Evolutionary conservation across 352 stramenopile species (phyloP), one percentile per base, ranked within the genome.

Genomic region (Blastocystis sp.): DNA sequence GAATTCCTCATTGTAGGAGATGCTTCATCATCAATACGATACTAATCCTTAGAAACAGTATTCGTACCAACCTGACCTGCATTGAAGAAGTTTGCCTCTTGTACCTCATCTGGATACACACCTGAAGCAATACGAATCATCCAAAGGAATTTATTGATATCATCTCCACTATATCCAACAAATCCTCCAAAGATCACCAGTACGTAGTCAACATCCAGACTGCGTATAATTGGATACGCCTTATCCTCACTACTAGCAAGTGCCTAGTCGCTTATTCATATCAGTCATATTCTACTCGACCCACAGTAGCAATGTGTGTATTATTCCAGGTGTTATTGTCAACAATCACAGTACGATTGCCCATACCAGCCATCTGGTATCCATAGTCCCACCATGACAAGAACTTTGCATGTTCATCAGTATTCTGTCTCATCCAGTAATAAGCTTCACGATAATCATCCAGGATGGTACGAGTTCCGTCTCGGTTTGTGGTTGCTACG

Each of bases 291-390:
- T n/a, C 32, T 52, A 87, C 77, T 11, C 94, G 92, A 0, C 94
- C 94, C 14, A 97, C 93, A 0, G 94, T 97, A 46, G 94, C 94
- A 88, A 97, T 97, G 89, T 97, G 94, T 46, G 94, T 97, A 89
- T 97, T 96, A 89, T 97, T 97, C 94, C 94, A 97, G 67, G 94
- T 97, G 87, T 97, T 97, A 90, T 97, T 97, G 90, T 97, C 94
- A 1, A 97, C 94, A 2, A 93, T 89, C 21, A 92, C 90, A 16
- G 91, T 93, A 16, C 91, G 88, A 87, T 93, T 93, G 37, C 91
- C 93, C 91, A 96, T 96, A 66, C 91, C 93, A 74, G 92, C 93
- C 91, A 96, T 96, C 89, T 96, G 93, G 88, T 95, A 96, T 58
- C 93, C 93, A 88, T 95, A 95, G 89, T 95, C 93, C 93, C 93